phyloP scores from a whole-genome alignment of 2,329 filamentous ascomycete genomes.

The Lachnellula cervina region DNA sequence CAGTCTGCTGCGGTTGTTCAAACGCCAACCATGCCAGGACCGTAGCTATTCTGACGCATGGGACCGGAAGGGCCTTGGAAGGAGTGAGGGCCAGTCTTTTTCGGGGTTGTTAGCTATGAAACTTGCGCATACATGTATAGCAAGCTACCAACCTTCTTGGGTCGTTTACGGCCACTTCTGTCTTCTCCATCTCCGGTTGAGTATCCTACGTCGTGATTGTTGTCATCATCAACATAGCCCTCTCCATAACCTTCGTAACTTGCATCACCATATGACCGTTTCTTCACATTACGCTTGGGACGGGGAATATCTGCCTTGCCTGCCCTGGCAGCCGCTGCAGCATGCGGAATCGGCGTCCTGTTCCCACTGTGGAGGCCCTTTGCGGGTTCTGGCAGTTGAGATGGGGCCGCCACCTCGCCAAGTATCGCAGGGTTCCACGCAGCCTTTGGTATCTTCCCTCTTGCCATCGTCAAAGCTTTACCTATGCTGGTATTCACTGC shows the following conservation, averaged over 20 bases:
- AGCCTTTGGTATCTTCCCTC: conserved; percentile 49
- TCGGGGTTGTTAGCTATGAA: conserved; percentile 22
- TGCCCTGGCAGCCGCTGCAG: conserved; percentile 8
- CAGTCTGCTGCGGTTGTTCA: conserved; percentile 28
- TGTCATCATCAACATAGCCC: conserved; percentile 64
- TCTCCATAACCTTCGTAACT: conserved; percentile 73
- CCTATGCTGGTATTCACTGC: conserved; percentile 40
- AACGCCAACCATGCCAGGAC: conserved; percentile 54
- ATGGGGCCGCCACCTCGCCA: conserved; percentile 42
- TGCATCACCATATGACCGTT: conserved; percentile 69
- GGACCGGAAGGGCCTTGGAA: conserved; percentile 18
- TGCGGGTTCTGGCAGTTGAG: conserved; percentile 9
- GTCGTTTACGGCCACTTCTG: conserved; percentile 49
- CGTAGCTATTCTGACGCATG: conserved; percentile 41
- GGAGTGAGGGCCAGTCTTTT: conserved; percentile 24
- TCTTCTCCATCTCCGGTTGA: conserved; percentile 70
- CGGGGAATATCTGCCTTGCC: conserved; percentile 36
- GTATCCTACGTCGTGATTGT: conserved; percentile 57
- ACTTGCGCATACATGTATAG: conserved; percentile 6
- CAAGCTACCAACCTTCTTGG: conserved; percentile 54
- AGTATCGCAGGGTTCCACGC: conserved; percentile 55
- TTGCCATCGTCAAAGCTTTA: conserved; percentile 53
- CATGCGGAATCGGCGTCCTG: conserved; percentile 14
- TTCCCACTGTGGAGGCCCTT: conserved; percentile 16
- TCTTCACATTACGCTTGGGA: conserved; percentile 63